phyloP scores from a whole-genome alignment of 116 monocot genomes.

The Posidonia oceanica region DNA sequence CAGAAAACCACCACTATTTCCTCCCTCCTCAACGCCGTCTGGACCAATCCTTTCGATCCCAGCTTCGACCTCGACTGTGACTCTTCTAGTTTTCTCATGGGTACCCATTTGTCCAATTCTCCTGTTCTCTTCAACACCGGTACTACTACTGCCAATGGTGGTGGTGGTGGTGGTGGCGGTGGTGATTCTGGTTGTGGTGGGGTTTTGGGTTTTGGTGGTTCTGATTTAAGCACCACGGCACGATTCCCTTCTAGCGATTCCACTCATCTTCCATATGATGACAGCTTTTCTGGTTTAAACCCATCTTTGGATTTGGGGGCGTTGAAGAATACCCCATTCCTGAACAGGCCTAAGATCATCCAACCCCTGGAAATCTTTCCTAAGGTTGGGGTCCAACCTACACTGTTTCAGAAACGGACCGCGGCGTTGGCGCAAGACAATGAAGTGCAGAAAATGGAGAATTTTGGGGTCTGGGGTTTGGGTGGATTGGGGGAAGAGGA shows the following conservation, averaged over 20 bases:
- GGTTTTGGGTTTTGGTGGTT: neutral
- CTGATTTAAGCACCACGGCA: conserved; percentile 8
- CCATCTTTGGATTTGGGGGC: conserved; percentile 6
- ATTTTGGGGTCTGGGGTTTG: conserved; percentile 4
- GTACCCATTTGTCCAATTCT: conserved; percentile 15
- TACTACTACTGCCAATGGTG: conserved; percentile 9
- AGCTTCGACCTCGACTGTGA: conserved; percentile 32
- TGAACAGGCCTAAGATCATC: conserved; percentile 40
- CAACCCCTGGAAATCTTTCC: conserved; percentile 58
- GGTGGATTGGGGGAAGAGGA: conserved; percentile 17
- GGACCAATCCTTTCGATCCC: conserved; percentile 38
- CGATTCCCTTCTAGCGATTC: conserved; percentile 9
- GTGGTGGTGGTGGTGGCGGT: neutral
- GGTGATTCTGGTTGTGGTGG: too few relatives aligned
- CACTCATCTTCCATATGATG: neutral
- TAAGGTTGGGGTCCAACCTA: conserved; percentile 50
- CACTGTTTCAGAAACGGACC: conserved; percentile 59
- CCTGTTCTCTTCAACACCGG: conserved; percentile 11
- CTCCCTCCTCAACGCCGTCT: conserved; percentile 29
- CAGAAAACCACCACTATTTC: conserved; percentile 17
- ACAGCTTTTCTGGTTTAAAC: too few relatives aligned
- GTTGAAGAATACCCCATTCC: conserved; percentile 32
- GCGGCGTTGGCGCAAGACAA: conserved; percentile 6
- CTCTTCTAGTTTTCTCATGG: conserved; percentile 10
- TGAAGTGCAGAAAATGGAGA: neutral